Base-by-base conservation (phyloP, 2,329 filamentous ascomycete species). In the Magnaporthales sp. region DNA sequence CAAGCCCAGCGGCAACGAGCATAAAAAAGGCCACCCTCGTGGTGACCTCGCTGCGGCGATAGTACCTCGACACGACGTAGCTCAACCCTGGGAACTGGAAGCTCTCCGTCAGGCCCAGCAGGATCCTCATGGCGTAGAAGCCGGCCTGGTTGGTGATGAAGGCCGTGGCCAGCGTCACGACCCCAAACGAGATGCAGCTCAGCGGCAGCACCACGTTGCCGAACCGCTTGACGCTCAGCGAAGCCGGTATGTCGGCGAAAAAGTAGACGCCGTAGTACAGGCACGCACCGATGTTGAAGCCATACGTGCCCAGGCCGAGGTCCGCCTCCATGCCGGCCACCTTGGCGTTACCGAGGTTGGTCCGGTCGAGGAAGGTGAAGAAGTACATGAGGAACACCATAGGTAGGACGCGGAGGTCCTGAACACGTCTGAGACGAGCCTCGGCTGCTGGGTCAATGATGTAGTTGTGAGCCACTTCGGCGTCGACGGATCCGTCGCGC, bases 261-360 rank as follows among this genome's bases (percentile, higher is more conserved):
- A 71, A 71, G 64, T 71, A 70, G 56, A 71, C 61, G 65, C 67
- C 69, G 54, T 70, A 71, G 70, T 71, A 71, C 26, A 71, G 66
- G 54, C 70, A 71, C 5, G 70, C 70, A 38, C 70, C 69, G 4
- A 85, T 81, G 75, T 93, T 93, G 79, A 93, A 96, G 73, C 90
- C 81, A 6, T 81, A 77, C 2, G 84, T 81, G 0, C 82, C 83
- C 64, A 94, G 85, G 32, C 83, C 70, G 19, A 95, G 78, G 67
- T 90, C 87, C 11, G 81, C 70, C 30, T 77, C 70, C 11, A 87
- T 76, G 64, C 81, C 78, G 27, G 83, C 84, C 68, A 89, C 84
- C 70, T 86, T 88, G 51, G 86, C 92, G 77, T 84, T 84, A 61
- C 91, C 91, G 68, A 93, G 91, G 72, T 95, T 94, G 29, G 91